Conservation (phyloP, 2,329 filamentous ascomycete genomes). For the Xylariaceae sp. region DNA sequence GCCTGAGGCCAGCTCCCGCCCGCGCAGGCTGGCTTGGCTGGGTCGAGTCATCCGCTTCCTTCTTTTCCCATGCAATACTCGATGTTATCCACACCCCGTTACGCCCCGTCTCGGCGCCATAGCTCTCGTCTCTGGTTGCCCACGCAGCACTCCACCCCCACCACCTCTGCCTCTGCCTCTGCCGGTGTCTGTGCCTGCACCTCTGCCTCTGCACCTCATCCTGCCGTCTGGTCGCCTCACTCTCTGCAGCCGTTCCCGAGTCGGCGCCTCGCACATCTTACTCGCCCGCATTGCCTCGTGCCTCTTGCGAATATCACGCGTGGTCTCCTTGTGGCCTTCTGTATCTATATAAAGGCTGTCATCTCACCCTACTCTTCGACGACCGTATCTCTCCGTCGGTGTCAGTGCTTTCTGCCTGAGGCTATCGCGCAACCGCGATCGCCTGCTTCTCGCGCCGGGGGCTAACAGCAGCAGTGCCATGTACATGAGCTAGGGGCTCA, state of each 20-base stretch:
- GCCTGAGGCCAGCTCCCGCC: too few relatives aligned
- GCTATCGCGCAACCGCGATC: background rate
- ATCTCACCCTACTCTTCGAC: conserved; percentile 2
- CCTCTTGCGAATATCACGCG: too few relatives aligned
- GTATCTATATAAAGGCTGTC: conserved; percentile 15
- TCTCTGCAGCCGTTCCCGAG: too few relatives aligned
- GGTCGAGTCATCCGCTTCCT: background rate
- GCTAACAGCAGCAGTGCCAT: conserved; percentile 27
- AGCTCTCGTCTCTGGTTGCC: background rate
- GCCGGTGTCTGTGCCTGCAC: too few relatives aligned
- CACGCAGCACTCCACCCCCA: background rate
- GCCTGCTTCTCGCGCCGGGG: too few relatives aligned
- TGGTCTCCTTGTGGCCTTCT: conserved; percentile 8
- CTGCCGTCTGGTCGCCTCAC: too few relatives aligned
- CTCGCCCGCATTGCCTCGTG: conserved; percentile 16
- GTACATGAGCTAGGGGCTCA: conserved; percentile 31
- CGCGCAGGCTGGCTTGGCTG: too few relatives aligned
- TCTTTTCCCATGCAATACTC: too few relatives aligned
- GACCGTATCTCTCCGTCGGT: too few relatives aligned
- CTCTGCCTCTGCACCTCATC: too few relatives aligned
- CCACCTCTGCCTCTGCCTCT: background rate
- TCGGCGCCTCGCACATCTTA: too few relatives aligned
- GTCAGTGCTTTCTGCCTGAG: conserved; percentile 20
- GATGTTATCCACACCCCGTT: too few relatives aligned
- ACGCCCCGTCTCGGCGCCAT: background rate